These are phyloP conservation scores for Pseudocercospora fijiensis DNA, from an alignment of 2,329 filamentous ascomycete species.

Conservation along the genomic window DNA sequence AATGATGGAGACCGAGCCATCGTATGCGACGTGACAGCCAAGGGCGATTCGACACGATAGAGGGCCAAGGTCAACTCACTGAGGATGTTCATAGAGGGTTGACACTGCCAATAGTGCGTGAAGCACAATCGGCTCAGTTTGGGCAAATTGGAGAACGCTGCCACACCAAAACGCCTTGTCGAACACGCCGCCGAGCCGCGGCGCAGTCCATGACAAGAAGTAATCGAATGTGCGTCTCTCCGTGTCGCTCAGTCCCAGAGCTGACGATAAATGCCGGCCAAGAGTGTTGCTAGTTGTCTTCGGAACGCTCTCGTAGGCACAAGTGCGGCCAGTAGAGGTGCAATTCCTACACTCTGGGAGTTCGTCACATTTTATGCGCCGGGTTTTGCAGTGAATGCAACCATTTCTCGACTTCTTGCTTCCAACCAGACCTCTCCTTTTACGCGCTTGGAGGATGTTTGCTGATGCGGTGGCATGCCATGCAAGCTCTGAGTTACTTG, in stretches of 20 bases:
- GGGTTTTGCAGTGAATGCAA: constrained; percentile 31
- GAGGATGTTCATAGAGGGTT: constrained; percentile 27
- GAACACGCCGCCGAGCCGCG: constrained; percentile 21
- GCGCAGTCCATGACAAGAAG: constrained; percentile 26
- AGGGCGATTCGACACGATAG: too few relatives aligned
- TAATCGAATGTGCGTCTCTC: constrained; percentile 26
- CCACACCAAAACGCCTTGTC: constrained; percentile 33
- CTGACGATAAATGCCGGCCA: constrained; percentile 11
- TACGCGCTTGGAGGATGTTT: constrained; percentile 22
- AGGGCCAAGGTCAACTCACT: neutral
- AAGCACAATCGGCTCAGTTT: constrained; percentile 27
- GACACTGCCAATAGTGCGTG: constrained; percentile 28
- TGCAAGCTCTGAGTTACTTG: constrained; percentile 3
- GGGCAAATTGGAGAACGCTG: constrained; percentile 30
- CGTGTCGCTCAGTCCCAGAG: constrained; percentile 6
- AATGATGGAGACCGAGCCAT: neutral
- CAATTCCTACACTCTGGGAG: constrained; percentile 55
- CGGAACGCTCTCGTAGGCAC: constrained; percentile 39
- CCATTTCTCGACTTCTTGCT: constrained; percentile 7
- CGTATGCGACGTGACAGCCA: neutral
- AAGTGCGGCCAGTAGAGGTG: constrained; percentile 53
- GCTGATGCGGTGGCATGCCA: constrained; percentile 22
- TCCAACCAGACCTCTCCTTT: constrained; percentile 24
- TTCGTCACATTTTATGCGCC: constrained; percentile 59
- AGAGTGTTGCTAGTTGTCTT: neutral